phyloP scores from a whole-genome alignment of 2,329 filamentous ascomycete species.

The Tolypocladium tropicale region DNA sequence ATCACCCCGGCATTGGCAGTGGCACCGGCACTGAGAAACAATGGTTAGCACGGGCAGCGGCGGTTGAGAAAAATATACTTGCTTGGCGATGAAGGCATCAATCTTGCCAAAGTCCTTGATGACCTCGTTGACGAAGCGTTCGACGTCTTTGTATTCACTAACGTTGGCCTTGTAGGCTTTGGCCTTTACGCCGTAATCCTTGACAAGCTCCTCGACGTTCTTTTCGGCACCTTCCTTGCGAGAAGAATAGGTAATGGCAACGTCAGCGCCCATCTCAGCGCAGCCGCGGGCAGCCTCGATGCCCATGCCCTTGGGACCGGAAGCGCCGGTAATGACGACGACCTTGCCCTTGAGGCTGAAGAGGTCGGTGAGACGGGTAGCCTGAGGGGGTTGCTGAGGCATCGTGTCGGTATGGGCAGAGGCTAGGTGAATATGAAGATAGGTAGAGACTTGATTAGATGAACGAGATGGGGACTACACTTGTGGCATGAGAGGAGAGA shows the following conservation, averaged over 20 bases:
- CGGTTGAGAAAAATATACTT: slow-evolving; percentile 23
- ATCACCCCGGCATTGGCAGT: slow-evolving; percentile 60
- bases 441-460: background rate
- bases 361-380: slow-evolving; percentile 50
- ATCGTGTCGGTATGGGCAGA: slow-evolving; percentile 19
- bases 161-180: slow-evolving; percentile 51
- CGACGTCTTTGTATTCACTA: slow-evolving; percentile 39
- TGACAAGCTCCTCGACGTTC: slow-evolving; percentile 53
- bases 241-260: slow-evolving; percentile 64
- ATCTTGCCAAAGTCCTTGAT: slow-evolving; percentile 64
- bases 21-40: slow-evolving; percentile 42
- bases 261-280: slow-evolving; percentile 60
- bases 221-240: slow-evolving; percentile 57
- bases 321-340: slow-evolving; percentile 60
- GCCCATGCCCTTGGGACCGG: slow-evolving; percentile 60
- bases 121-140: slow-evolving; percentile 50
- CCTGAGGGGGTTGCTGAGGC: slow-evolving; percentile 47
- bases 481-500: too few relatives aligned
- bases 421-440: background rate
- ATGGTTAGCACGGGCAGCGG: background rate
- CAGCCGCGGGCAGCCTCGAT: slow-evolving; percentile 58
- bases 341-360: slow-evolving; percentile 67
- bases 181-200: slow-evolving; percentile 58
- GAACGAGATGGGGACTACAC: background rate
- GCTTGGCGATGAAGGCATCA: slow-evolving; percentile 68